Evolutionary conservation across 2,329 filamentous ascomycete species (phyloP).

Genomic region (Sclerotinia nivalis): DNA sequence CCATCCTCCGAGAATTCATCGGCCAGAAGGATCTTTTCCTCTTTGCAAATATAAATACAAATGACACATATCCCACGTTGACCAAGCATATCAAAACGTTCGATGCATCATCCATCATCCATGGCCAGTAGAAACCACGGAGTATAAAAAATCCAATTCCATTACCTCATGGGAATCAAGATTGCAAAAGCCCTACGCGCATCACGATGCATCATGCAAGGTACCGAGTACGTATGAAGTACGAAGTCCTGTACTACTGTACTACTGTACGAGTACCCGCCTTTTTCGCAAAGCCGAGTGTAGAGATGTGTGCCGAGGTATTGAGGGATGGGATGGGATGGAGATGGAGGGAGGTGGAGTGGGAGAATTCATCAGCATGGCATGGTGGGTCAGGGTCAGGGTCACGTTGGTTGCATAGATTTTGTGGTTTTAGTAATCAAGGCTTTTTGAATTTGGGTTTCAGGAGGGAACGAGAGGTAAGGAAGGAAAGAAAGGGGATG

Average conservation of each 20-base stretch:
- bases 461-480: not conserved
- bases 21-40: slow-evolving; percentile 9
- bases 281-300: not conserved
- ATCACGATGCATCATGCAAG: no score
- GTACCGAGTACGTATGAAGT: not conserved
- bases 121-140: not conserved
- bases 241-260: no score
- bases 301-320: slow-evolving; percentile 1
- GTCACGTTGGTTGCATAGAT: no score
- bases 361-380: not conserved
- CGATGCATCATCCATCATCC: not conserved
- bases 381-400: not conserved
- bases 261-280: slow-evolving; percentile 11
- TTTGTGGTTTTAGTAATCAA: no score
- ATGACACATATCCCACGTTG: not conserved
- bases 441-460: not conserved
- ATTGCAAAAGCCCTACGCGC: not conserved
- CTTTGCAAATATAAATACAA: not conserved
- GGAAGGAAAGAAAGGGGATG: not conserved
- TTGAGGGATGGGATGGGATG: not conserved
- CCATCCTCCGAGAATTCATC: not conserved
- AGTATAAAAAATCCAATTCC: not conserved
- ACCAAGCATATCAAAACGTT: no score
- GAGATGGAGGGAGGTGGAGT: not conserved
- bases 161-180: slow-evolving; percentile 1